Conservation (phyloP, 2,329 filamentous ascomycete species). For the Cladophialophora bantiana region DNA sequence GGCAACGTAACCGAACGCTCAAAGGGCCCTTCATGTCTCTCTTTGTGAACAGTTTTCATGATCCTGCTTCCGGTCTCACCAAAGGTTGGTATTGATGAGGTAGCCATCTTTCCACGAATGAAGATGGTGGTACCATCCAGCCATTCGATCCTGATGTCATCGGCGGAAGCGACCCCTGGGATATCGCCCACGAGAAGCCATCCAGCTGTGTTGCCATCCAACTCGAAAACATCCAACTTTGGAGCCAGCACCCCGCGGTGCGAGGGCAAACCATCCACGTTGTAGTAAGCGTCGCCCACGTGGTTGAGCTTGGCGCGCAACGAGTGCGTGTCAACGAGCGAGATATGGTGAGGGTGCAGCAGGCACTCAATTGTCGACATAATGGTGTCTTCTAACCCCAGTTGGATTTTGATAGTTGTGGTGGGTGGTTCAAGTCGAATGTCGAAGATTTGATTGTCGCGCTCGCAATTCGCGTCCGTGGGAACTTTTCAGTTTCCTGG, state of each 20-base stretch:
- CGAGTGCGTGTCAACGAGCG: slow-evolving; percentile 27
- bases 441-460: neutral
- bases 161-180: slow-evolving; percentile 10
- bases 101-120: slow-evolving; percentile 20
- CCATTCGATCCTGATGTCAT: slow-evolving; percentile 23
- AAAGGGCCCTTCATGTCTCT: slow-evolving; percentile 26
- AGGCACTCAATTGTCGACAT: slow-evolving; percentile 22
- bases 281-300: slow-evolving; percentile 25
- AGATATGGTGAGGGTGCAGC: slow-evolving; percentile 27
- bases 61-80: slow-evolving; percentile 8
- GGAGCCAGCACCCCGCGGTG: slow-evolving; percentile 25
- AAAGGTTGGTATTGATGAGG: slow-evolving; percentile 8
- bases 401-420: neutral
- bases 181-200: slow-evolving; percentile 25
- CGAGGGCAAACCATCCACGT: slow-evolving; percentile 27
- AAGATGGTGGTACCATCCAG: slow-evolving; percentile 22
- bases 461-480: neutral
- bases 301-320: slow-evolving; percentile 26
- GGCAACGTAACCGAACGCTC: slow-evolving; percentile 28
- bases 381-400: neutral
- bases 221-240: slow-evolving; percentile 28
- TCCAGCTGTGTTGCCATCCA: slow-evolving; percentile 4
- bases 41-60: slow-evolving; percentile 27
- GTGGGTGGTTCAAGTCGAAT: neutral
- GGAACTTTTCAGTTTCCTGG: neutral